These are phyloP conservation scores for Corchorus capsularis DNA, from an alignment of 345 rosid species.

Conservation along the genomic window DNA sequence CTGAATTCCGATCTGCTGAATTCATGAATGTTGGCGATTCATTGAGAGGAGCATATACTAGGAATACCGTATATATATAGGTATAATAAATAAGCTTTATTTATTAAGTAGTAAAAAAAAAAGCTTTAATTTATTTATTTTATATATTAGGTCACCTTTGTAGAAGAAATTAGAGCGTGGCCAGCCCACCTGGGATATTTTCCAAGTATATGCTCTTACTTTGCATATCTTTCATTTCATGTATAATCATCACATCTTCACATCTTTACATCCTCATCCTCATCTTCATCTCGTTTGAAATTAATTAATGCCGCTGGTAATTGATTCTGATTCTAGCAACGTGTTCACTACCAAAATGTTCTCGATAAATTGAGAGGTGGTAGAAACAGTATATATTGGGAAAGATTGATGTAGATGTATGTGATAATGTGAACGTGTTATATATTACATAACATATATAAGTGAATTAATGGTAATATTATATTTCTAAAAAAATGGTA, in stretches of 20 bases:
- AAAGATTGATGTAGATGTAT: background rate
- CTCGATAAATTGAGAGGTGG: conserved; percentile 5
- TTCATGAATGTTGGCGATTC: too few relatives aligned
- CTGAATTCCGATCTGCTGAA: too few relatives aligned
- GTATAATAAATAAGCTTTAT: too few relatives aligned
- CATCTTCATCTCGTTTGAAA: background rate
- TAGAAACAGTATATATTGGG: background rate
- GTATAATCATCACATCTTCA: background rate
- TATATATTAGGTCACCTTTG: conserved; percentile 9
- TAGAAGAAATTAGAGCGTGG: conserved; percentile 13
- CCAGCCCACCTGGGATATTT: conserved; percentile 24
- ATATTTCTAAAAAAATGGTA: too few relatives aligned
- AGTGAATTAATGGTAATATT: conserved; percentile 15
- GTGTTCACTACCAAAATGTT: conserved; percentile 21
- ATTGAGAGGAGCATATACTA: too few relatives aligned
- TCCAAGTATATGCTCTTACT: conserved; percentile 34
- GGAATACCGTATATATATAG: too few relatives aligned
- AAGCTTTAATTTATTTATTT: too few relatives aligned
- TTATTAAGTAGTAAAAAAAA: too few relatives aligned
- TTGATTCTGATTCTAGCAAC: conserved; percentile 33
- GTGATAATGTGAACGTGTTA: background rate
- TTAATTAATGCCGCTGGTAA: background rate
- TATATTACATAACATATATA: conserved; percentile 14
- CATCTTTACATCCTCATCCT: background rate
- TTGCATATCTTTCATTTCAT: conserved; percentile 26